Evolutionary conservation across 306 rosid species (phyloP), one percentile per base, ranked within the genome.

Genomic region (Glycine tomentella): DNA sequence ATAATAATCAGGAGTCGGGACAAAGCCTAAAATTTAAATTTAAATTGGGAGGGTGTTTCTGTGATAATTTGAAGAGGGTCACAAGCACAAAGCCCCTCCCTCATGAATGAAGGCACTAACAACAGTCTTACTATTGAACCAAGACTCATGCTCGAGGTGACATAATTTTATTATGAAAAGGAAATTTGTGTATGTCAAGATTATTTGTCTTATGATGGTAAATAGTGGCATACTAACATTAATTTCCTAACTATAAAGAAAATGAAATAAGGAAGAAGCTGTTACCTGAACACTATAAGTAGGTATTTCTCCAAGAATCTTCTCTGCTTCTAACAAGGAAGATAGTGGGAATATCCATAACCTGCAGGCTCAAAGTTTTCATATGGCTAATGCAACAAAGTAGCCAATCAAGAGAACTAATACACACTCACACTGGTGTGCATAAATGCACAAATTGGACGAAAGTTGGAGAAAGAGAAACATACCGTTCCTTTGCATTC

Each of bases 311-410:
- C 74, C 72, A 53, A 95, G 92, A 82, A 81, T 69, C 62, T 88
- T 89, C 73, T 93, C 96, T 44, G 92, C 99, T 9, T 74, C 80
- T n/a, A 85, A 79, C 88, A 95, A 88, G 44, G 90, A 91, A 70
- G 91, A 78, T 65, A 81, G 14, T 1, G 99, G 99, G 72, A 95
- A 95, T 87, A 85, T 66, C 99, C 99, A 95, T 83, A 93, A 84
- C 93, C 98, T 95, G 89, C 84, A 87, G 31, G 15, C 52, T 57
- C 85, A 83, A 75, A 73, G 38, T 55, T 59, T 75, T 79, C 40
- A 65, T 64, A 49, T 72, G 78, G 78, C 75, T 72, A 55, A 38
- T 49, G 61, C 68, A 48, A 40, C 62, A 69, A 38, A 64, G 59
- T 34, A 77, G 34, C 55, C 74, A 15, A 70, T 49, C 51, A 34